Base-by-base conservation (phyloP, 257 asterid genomes). In the Coffea eugenioides region DNA sequence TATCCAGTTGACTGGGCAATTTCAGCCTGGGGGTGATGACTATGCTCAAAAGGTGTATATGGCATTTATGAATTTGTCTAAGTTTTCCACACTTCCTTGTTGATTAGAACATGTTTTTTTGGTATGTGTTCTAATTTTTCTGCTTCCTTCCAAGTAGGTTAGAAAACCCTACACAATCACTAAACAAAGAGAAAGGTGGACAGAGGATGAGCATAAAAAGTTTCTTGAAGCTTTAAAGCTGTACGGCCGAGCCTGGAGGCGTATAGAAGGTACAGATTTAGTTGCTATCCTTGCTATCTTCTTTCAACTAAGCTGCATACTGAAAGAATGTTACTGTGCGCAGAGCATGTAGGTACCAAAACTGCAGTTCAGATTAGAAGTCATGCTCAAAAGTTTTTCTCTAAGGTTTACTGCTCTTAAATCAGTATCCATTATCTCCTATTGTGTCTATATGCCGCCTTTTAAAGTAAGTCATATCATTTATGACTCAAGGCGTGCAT, bases 351-450 rank as follows among this genome's bases (percentile, higher is more conserved):
- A 76, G 97, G 97, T 62, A 88, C 97, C 15, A 95, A 95, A 88
- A 93, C 98, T 25, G 98, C 99, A 4, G 97, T 95, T 79, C 99
- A 95, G 89, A 95, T 95, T 68, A 90, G 99, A 84, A 95, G 99
- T 87, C 99, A 95, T 82, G 99, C 99, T 23, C 99, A 95, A 89
- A 95, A 95, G 82, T 93, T 91, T 80, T 95, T 95, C 88, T 89
- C 97, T 84, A 95, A 95, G 99, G 99, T 95, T 87, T 83, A 86
- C 86, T 80, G 86, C 89, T 88, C 87, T 86, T 87, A 80, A 80
- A 76, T 76, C 84, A 84, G 82, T 86, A 87, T 77, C 66, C 80
- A 81, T 83, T 82, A 77, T 78, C 85, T 85, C 86, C 88, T 89
- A 79, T 83, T 86, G 83, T 81, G 86, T 80, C 81, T 82, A 64